A percentile compares a stretch with the other conserved stretches of the same genome.
phyloP scores from a whole-genome alignment of 108 stramenopile species.

The Asterionellopsis glacialis region DNA sequence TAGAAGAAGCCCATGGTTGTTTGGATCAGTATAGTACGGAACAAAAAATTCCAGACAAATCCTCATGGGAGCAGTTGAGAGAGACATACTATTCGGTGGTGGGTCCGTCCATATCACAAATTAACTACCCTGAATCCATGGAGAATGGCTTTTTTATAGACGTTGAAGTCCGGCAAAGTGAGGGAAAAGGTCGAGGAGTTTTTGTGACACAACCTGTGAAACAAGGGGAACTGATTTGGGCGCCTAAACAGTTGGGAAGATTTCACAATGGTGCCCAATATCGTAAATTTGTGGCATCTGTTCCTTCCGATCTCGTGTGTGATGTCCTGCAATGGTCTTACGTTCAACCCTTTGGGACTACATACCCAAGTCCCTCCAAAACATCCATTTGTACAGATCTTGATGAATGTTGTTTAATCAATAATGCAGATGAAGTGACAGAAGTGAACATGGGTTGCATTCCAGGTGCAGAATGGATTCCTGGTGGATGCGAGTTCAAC shows the following conservation, averaged over 20 bases:
- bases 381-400: not conserved
- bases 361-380: not conserved
- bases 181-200: conserved; percentile 11
- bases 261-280: conserved; percentile 1
- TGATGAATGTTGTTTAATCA: not conserved
- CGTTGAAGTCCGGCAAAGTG: not conserved
- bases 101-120: not conserved
- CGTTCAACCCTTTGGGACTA: not conserved
- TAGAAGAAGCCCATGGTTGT: no score
- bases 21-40: no score
- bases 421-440: not conserved
- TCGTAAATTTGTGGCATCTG: not conserved
- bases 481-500: not conserved
- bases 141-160: not conserved
- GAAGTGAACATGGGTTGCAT: not conserved
- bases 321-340: conserved; percentile 17
- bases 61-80: not conserved
- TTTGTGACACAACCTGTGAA: conserved; percentile 1
- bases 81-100: not conserved
- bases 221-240: conserved; percentile 5
- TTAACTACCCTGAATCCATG: not conserved
- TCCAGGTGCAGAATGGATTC: not conserved
- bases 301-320: conserved; percentile 3
- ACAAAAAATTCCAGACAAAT: not conserved
- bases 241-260: not conserved